Base-by-base conservation (phyloP, 306 rosid species). In the Carpinus viminea region DNA sequence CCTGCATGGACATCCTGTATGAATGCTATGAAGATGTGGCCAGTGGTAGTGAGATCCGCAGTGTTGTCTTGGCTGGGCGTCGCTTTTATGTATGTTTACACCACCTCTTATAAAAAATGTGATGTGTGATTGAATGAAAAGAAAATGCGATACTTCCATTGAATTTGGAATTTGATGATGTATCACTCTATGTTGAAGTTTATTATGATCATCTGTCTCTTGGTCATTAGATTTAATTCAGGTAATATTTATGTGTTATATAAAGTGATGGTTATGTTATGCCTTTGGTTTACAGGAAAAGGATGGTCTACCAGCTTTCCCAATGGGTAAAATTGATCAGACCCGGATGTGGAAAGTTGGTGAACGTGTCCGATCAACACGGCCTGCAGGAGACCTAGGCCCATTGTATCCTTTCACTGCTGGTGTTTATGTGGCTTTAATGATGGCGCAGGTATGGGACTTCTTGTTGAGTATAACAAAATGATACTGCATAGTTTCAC, bases 341-440 rank as follows among this genome's bases (percentile, higher is more conserved):
- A 95, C 99, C 54, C 93, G 91, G 69, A 95, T 93, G 99, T 95
- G 99, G 99, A 95, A 95, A 72, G 99, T 95, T 3, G 99, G 99
- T 74, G 96, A 93, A 73, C 89, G 88, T 3, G 99, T 93, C 73
- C 90, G 99, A 17, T 78, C 93, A 10, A 55, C 85, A 60, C 90
- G 98, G 43, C 93, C 98, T 11, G 93, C 88, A 4, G 96, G 98
- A 78, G 99, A 96, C 79, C 91, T 96, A 3, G 98, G 99, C 38
- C 98, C 99, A 7, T 60, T 93, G n/a, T 54, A 89, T 81, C 97
- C 99, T 16, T 96, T 96, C 83, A 96, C 99, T 28, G 97, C 99
- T 64, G 99, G 99, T 89, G 99, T 96, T 66, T 95, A 76, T 71
- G 97, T 95, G 85, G 98, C 99, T n/a, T 64, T 96, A 75, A 96